Evolutionary conservation across 345 rosid genomes (phyloP).

Genomic region (Balakata baccata): DNA sequence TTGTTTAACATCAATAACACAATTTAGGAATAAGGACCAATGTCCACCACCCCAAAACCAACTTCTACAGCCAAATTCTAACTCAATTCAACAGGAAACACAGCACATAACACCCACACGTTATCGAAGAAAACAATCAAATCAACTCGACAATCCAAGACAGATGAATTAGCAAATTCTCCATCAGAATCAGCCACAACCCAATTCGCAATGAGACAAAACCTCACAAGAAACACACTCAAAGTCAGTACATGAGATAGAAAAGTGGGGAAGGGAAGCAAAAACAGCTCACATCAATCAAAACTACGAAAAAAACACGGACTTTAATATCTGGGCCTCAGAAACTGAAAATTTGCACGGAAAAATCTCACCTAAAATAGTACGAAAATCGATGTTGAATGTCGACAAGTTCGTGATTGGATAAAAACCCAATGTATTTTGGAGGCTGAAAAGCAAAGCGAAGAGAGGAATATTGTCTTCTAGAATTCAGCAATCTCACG

Average conservation of each 20-base stretch:
- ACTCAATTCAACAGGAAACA: constrained; percentile 1
- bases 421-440: constrained; percentile 1
- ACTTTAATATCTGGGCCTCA: not conserved
- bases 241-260: not conserved
- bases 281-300: constrained; percentile 5
- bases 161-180: not conserved
- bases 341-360: not conserved
- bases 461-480: constrained; percentile 19
- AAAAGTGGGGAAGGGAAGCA: too few species aligned
- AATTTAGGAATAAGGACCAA: not conserved
- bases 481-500: constrained; percentile 5
- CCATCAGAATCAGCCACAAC: constrained; percentile 9
- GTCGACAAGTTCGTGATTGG: constrained; percentile 10
- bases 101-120: not conserved
- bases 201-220: constrained; percentile 11
- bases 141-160: not conserved
- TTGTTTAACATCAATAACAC: constrained; percentile 1
- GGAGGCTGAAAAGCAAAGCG: constrained; percentile 9
- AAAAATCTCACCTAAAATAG: constrained; percentile 15
- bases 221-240: not conserved
- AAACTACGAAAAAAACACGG: not conserved
- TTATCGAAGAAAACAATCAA: not conserved
- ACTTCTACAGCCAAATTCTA: not conserved
- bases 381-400: constrained; percentile 12
- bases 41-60: not conserved